These are phyloP conservation scores for Cryptococcus maquisensis DNA, from an alignment of 1,284 basidiomycete genomes.

Conservation along the genomic window DNA sequence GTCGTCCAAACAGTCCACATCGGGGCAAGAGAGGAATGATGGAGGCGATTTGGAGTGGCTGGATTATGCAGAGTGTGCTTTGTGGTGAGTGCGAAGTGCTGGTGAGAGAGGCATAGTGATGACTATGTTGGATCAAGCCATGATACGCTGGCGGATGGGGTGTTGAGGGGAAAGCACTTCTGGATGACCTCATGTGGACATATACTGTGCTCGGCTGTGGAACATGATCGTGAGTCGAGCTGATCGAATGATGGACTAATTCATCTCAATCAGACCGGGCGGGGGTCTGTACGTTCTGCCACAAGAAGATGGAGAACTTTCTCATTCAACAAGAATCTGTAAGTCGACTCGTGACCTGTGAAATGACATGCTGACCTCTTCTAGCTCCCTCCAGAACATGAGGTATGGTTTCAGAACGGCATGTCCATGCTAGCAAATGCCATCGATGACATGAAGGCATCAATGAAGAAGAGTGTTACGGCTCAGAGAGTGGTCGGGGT, in stretches of 20 bases:
- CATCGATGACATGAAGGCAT: background rate
- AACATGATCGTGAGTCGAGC: constrained; percentile 26
- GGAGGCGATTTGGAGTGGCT: constrained; percentile 5
- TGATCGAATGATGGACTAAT: background rate
- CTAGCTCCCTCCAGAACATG: constrained; percentile 5
- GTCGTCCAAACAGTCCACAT: background rate
- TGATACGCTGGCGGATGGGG: background rate
- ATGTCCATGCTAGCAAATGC: background rate
- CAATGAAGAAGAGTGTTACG: background rate
- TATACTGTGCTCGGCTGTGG: constrained; percentile 28
- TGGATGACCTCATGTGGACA: constrained; percentile 44
- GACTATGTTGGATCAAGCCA: background rate
- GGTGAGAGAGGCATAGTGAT: background rate
- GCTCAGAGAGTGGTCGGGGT: background rate
- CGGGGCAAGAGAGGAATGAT: background rate
- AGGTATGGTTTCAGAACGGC: constrained; percentile 3
- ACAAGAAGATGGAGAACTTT: constrained; percentile 6
- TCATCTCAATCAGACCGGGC: constrained; percentile 12
- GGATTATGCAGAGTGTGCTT: constrained; percentile 3
- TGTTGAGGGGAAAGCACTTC: constrained; percentile 20
- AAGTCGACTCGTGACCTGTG: background rate
- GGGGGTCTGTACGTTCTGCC: constrained; percentile 16
- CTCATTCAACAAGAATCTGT: constrained; percentile 11
- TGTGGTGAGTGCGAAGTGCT: constrained; percentile 5
- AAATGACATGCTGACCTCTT: background rate